phyloP scores from a whole-genome alignment of 495 filamentous ascomycete species.

The Pseudotulostoma volvatum region DNA sequence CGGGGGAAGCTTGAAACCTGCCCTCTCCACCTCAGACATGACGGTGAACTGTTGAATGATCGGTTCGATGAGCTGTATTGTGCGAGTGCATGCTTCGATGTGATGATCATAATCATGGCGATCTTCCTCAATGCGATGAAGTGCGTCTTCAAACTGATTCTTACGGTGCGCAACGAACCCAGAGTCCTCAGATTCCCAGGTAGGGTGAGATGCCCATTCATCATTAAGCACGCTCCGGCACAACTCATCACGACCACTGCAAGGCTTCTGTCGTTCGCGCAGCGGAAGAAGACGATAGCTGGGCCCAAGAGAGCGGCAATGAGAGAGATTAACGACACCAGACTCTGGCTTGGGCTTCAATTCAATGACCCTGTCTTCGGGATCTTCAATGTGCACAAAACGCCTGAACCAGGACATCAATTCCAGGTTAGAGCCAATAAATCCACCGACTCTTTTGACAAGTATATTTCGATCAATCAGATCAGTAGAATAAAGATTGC shows the following conservation, averaged over 20 bases:
- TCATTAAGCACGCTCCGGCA: constrained; percentile 88
- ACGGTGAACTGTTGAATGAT: constrained; percentile 74
- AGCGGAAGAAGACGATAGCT: constrained; percentile 89
- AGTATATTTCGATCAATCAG: constrained; percentile 70
- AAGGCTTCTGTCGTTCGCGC: constrained; percentile 69
- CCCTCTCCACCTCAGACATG: constrained; percentile 53
- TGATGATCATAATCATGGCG: constrained; percentile 98
- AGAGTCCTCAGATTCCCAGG: constrained; percentile 96
- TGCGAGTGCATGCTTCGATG: constrained; percentile 83
- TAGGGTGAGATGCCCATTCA: constrained; percentile 96
- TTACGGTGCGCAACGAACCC: constrained; percentile 97
- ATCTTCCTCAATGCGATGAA: constrained; percentile 95
- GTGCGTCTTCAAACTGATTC: constrained; percentile 79
- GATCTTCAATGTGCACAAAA: constrained; percentile 56
- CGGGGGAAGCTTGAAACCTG: constrained; percentile 54
- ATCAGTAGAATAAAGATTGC: constrained; percentile 83
- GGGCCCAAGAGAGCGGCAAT: constrained; percentile 82
- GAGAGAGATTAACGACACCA: constrained; percentile 70
- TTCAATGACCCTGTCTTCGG: constrained; percentile 58
- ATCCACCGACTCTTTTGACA: constrained; percentile 62
- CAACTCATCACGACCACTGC: constrained; percentile 85
- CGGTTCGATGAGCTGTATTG: constrained; percentile 87
- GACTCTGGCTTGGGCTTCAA: constrained; percentile 55
- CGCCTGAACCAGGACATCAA: constrained; percentile 70
- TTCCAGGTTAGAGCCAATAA: constrained; percentile 77